Evolutionary conservation across 306 rosid genomes (phyloP).

Genomic region (Potentilla sterilis): DNA sequence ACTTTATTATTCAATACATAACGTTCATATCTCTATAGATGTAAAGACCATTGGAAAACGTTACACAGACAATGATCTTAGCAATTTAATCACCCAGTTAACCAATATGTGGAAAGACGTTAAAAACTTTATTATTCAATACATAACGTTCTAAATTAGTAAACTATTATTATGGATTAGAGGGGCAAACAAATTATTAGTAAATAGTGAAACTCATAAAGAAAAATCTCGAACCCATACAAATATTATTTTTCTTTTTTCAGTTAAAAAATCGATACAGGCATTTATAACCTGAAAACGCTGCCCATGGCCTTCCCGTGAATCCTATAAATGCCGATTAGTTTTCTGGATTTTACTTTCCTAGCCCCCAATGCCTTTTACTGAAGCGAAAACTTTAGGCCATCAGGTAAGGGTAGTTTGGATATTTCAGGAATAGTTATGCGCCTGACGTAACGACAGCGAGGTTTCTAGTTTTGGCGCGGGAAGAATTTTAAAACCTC

Average conservation of each 20-base stretch:
- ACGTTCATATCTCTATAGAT: background rate
- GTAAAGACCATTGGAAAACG: background rate
- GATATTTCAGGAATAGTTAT: conserved; percentile 3
- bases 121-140: background rate
- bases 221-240: conserved; percentile 5
- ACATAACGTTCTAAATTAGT: background rate
- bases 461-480: conserved; percentile 30
- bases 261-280: background rate
- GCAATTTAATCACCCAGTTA: background rate
- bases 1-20: background rate
- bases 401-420: background rate
- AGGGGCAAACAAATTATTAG: background rate
- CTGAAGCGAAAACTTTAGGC: background rate
- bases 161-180: background rate
- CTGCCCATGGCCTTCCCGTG: conserved; percentile 15
- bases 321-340: background rate
- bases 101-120: conserved; percentile 1
- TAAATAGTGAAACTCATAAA: background rate
- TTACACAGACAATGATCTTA: background rate
- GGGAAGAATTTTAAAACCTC: conserved; percentile 29
- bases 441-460: conserved; percentile 23
- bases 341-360: background rate
- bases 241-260: background rate
- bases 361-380: background rate
- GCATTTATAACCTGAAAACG: background rate